Base-by-base conservation (phyloP, 1,284 basidiomycete genomes). In the Ustilago sp. region DNA sequence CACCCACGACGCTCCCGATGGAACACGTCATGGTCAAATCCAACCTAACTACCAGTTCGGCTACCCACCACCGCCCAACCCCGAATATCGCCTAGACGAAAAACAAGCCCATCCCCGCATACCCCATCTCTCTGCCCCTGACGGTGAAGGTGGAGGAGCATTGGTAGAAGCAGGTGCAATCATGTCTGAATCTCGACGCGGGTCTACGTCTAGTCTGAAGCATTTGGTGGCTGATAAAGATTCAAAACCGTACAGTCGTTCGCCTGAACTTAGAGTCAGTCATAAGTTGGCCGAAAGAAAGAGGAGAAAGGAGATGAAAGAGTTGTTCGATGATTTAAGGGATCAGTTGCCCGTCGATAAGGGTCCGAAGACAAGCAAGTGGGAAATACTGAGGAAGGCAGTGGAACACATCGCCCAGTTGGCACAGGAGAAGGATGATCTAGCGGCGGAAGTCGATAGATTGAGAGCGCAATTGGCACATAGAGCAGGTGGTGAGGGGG, bases 251-350 rank as follows among this genome's bases (percentile, higher is more conserved):
- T 85, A 85, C 75, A 76, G 71, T 47, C 80, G 84, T 23, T 77
- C 75, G 9, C 84, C 84, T 19, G 84, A 84, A 53, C 75, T 85
- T 32, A 63, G 83, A 4, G 82, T 84, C 17, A 83, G 77, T 54
- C 84, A 85, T 78, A 85, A 85, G 77, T 72, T 85, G 8, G 84
- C 84, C 7, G 84, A 85, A 59, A 70, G 84, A 31, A 85, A 85
- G 68, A 58, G 84, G 31, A 63, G 84, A 8, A 83, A 82, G 60
- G 84, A 85, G 64, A 85, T 85, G 84, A 85, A 85, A 71, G 83
- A 85, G 59, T 72, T 85, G 19, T 85, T 85, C 64, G 84, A 85
- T 38, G 84, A 85, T 45, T 69, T 85, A 28, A 68, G 83, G 31
- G 82, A 84, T 54, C 80, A 75, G 63, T 69, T 85, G 15, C 84